Evolutionary conservation across 2,329 filamentous ascomycete species (phyloP), one percentile per base, ranked within the genome.

Genomic region (Grosmannia serpens): DNA sequence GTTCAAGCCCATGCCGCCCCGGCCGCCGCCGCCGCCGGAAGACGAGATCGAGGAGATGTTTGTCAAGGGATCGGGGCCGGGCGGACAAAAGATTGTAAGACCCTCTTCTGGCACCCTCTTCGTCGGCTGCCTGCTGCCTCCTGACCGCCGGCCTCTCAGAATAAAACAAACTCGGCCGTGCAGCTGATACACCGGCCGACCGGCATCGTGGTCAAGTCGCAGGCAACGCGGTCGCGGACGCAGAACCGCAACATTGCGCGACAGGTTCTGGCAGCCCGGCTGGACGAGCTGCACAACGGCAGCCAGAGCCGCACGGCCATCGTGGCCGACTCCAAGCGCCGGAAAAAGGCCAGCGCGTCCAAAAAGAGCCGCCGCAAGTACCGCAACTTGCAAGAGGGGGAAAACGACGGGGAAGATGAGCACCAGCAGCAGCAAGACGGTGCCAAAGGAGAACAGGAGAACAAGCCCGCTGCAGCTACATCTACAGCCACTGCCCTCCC

Each of bases 131-230:
- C 44, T 10, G 6, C 35, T 24, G 15, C 11, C 27, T 47, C 24
- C 2, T 31, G 47, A 26, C 27, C 24, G 8, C 22, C 31, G 22
- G 27, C 20, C 44, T 22, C 47, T 22, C 61, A 86, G 87, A 99
- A 99, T 74, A 99, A 99, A 83, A 99, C 94, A 29, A 91, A 86
- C 64, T 96, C 89, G 0, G 92, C 92, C 44, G 92, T 96, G 2
- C 94, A 99, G 70, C 78, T 99, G 41, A 94, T 87, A 65, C 94
- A 99, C 71, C 74, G 88, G 20, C 90, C 92, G 7, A 95, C 91
- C 0, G 92, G 92, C 61, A 84, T 96, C 57, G 91, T 97, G 17
- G 83, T 99, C 62, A 99, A 99, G 74, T 92, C 84, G 58, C 94
- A 99, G 73, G 90, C 87, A 24, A 97, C 94, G 10, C 85, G 94